Percentiles rank a stretch among this genome's conserved stretches.
Evolutionary conservation across 352 stramenopile species (phyloP).

Genomic region (Phytophthora tubulina): DNA sequence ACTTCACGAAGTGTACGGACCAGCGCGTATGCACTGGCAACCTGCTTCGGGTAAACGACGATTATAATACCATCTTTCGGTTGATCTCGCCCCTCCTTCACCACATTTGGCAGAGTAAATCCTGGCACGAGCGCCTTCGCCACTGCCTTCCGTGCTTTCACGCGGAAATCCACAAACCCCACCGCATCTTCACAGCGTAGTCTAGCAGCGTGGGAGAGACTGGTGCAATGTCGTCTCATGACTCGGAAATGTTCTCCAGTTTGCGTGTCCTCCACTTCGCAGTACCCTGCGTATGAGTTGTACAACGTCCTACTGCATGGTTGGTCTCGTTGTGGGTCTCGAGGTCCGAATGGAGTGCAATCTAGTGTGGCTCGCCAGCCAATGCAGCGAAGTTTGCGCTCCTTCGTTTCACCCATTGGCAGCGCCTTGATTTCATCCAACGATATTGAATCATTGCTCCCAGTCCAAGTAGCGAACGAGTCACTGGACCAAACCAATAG

Average conservation of each 20-base stretch:
- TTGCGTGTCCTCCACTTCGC: slow-evolving; percentile 44
- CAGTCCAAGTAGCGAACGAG: slow-evolving; percentile 1
- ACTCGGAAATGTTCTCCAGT: slow-evolving; percentile 40
- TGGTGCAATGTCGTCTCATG: slow-evolving; percentile 42
- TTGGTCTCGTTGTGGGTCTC: slow-evolving; percentile 20
- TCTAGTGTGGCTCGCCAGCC: slow-evolving; percentile 33
- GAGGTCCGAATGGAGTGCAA: slow-evolving; percentile 30
- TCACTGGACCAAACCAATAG: slow-evolving; percentile 23
- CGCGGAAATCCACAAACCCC: slow-evolving; percentile 45
- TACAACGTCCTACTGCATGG: slow-evolving; percentile 24
- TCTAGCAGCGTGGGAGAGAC: slow-evolving; percentile 28
- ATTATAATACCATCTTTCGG: slow-evolving; percentile 54
- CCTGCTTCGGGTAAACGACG: slow-evolving; percentile 60
- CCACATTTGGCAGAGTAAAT: slow-evolving; percentile 32
- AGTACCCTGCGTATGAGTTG: slow-evolving; percentile 47
- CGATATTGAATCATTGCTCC: background rate
- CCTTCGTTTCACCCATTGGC: slow-evolving; percentile 24
- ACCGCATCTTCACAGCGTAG: slow-evolving; percentile 53
- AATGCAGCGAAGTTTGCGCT: slow-evolving; percentile 29
- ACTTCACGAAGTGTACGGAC: slow-evolving; percentile 45
- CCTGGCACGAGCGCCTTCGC: slow-evolving; percentile 26
- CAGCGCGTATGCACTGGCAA: slow-evolving; percentile 50
- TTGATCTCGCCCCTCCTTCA: background rate
- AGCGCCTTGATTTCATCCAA: slow-evolving; percentile 4
- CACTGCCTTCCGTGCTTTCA: slow-evolving; percentile 20